Base-by-base conservation (phyloP, 2,329 filamentous ascomycete genomes). In the Beauveria sp. region DNA sequence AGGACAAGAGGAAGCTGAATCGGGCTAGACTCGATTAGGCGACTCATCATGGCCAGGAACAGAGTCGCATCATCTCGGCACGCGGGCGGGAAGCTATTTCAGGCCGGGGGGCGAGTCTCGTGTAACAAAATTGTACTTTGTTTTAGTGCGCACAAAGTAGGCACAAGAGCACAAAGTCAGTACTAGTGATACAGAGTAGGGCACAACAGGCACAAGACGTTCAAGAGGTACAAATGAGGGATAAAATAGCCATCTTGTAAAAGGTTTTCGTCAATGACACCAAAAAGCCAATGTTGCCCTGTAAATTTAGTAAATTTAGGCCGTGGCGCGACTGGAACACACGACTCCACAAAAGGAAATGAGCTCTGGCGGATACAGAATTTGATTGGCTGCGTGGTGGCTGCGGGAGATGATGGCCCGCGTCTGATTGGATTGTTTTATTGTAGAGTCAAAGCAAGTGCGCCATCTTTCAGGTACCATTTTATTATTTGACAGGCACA, bases 391-490 rank as follows among this genome's bases (percentile, higher is more conserved):
- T 20, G 12, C 8, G 12, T 9, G 18, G 3, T 3, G 26, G n/a
- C 8, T 41, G 16, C 30, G 48, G 60, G 60, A 62, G 54, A 58
- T 58, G 54, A 58, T 47, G 60, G 54, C 52, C 54, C 47, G 47
- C 52, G 58, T 55, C 60, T 48, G 60, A 62, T 62, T 62, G 60
- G 60, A 59, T 30, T 44, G 24, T 20, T 47, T 59, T 14, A 16
- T 37, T 37, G 5, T 37, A 37, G 14, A 16, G 34, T 37, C 34
- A 37, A 37, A 37, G 34, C 34, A 37, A 16, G 43, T 28, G 34
- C 51, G 20, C 58, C 46, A 48, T 5, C 24, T 40, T 54, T 43
- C 59, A 61, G 59, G 59, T 61, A 61, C 59, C 50, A 12, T 50
- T 55, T 37, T 22, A 8, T 16, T n/a, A 18, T 18, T 3, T 5